Evolutionary conservation across 805 yeast species (phyloP), one percentile per base, ranked within the genome.

Genomic region (Priceomyces carsonii): DNA sequence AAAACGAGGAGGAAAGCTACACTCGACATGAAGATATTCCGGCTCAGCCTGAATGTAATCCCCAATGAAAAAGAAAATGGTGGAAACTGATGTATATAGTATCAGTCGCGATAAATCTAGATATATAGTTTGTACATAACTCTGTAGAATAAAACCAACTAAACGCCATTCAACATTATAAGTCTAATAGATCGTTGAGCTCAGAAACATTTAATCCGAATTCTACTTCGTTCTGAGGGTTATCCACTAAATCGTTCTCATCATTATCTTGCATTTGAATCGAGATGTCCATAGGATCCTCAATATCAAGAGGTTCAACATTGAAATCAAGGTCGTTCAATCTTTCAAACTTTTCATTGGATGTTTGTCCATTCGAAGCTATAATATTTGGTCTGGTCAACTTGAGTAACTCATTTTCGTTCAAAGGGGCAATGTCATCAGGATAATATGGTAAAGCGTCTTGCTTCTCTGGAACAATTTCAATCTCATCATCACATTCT

Each of bases 361-460:
- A n/a, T n/a, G n/a, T n/a, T n/a, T n/a, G n/a, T n/a, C n/a, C n/a
- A n/a, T n/a, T n/a, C n/a, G n/a, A n/a, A n/a, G n/a, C n/a, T n/a
- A n/a, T n/a, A n/a, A n/a, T n/a, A n/a, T n/a, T n/a, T n/a, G n/a
- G 43, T 52, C 57, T 26, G 39, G 55, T 38, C 59, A 63, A 43
- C 36, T 55, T 32, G 16, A 45, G 29, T 38, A 53, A 39, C 32
- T 53, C 51, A 10, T 38, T 41, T n/a, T 53, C 47, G 8, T 58
- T 48, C 19, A 73, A 57, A 1, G 71, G 68, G n/a, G 66, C 67
- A 42, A 67, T 57, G 26, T 68, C 70, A 42, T 59, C 45, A 17
- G 83, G 82, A 5, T 61, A 51, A 40, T 72, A 68, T 2, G 70
- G 66, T 16, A 67, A 42, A 15, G 65, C 71, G 3, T 57, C 57